phyloP scores from a whole-genome alignment of 2,329 filamentous ascomycete species.

The Pestalotiopsis sp. region DNA sequence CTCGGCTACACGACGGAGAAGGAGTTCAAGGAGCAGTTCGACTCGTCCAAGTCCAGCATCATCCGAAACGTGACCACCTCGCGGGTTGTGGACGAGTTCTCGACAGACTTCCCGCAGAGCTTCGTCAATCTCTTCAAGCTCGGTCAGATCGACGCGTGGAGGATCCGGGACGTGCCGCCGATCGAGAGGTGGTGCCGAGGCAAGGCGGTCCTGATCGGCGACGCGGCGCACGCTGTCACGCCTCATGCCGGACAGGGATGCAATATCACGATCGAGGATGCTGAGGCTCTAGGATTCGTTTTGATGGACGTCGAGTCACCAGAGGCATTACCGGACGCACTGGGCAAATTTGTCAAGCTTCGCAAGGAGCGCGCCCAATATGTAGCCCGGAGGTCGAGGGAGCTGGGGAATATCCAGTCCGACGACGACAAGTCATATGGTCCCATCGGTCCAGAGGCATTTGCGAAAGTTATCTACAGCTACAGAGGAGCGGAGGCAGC shows the following conservation, averaged over 20 bases:
- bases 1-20: constrained; percentile 24
- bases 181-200: constrained; percentile 17
- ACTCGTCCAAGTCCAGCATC: constrained; percentile 22
- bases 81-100: constrained; percentile 20
- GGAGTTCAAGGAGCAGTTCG: constrained; percentile 23
- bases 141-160: constrained; percentile 23
- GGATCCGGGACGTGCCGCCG: constrained; percentile 22
- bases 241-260: constrained; percentile 25
- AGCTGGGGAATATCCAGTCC: constrained; percentile 20
- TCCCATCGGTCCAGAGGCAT: constrained; percentile 22
- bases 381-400: constrained; percentile 22
- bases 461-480: constrained; percentile 22
- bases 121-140: constrained; percentile 13
- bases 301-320: constrained; percentile 10
- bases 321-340: not conserved
- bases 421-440: constrained; percentile 21
- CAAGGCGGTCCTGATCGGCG: constrained; percentile 14
- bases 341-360: constrained; percentile 22
- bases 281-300: constrained; percentile 20
- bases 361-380: constrained; percentile 24
- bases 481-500: constrained; percentile 23
- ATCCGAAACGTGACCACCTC: constrained; percentile 21
- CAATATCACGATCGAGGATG: constrained; percentile 28
- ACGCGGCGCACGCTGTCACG: constrained; percentile 24
- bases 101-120: constrained; percentile 17